phyloP scores from a whole-genome alignment of 83 land plant genomes.

The Diphasiastrum complanatum region DNA sequence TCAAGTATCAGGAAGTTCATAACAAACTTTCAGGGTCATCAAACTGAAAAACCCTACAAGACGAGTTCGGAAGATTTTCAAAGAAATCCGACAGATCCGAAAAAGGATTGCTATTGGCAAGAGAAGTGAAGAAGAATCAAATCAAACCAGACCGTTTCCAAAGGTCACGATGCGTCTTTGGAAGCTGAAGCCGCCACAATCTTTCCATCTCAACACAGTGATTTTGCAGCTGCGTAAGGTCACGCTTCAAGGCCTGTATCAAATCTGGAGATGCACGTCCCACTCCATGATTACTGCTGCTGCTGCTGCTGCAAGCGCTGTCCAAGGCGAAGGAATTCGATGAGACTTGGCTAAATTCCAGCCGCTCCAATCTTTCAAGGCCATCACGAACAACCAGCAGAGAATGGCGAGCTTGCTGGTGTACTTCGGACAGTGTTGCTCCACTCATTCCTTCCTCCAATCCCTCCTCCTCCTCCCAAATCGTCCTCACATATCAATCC shows the following conservation, averaged over 20 bases:
- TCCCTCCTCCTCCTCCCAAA: too few species aligned
- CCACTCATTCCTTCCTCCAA: too few species aligned
- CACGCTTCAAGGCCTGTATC: constrained; percentile 49
- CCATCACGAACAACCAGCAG: constrained; percentile 60
- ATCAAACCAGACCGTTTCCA: constrained; percentile 58
- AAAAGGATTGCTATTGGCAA: not conserved
- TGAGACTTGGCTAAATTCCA: constrained; percentile 36
- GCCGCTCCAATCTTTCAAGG: constrained; percentile 68
- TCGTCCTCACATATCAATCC: too few species aligned
- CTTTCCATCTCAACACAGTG: constrained; percentile 76
- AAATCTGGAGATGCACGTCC: constrained; percentile 47
- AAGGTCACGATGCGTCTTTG: constrained; percentile 73
- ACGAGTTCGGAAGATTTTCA: not conserved
- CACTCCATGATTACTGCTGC: not conserved
- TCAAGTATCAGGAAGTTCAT: too few species aligned
- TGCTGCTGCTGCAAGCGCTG: not conserved
- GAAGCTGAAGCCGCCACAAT: constrained; percentile 66
- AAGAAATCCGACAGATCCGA: not conserved
- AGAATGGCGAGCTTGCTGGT: constrained; percentile 55
- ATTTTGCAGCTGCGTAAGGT: constrained; percentile 63
- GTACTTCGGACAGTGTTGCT: constrained; percentile 67
- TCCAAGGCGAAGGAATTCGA: constrained; percentile 4
- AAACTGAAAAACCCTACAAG: too few species aligned
- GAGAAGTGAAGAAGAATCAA: not conserved
- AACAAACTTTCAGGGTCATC: too few species aligned